Evolutionary conservation across 768 basidiomycete genomes (phyloP), one percentile per base, ranked within the genome.

Genomic region (Mycena vitilis): DNA sequence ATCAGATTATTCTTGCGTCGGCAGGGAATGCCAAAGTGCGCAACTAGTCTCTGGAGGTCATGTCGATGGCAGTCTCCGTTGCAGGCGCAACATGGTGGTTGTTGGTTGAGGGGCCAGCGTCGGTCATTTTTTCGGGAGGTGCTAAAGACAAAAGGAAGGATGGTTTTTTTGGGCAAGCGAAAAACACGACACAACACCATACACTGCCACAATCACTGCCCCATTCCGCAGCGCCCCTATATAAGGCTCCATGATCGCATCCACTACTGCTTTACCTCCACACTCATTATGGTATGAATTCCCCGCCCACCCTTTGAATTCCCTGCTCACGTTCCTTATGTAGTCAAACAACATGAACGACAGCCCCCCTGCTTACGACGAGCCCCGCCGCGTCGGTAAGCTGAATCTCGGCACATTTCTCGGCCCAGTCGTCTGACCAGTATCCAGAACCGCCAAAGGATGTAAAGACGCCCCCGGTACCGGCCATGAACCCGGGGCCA

Each of bases 41-140:
- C 85, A 86, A 92, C 93, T 95, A 95, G 87, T 95, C 93, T 85
- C 85, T 87, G 30, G 93, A 95, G 57, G 93, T 95, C 93, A 95
- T 92, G 71, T 86, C 83, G 45, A 82, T 82, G n/a, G n/a, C 20
- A 30, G 42, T 23, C 37, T 71, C 69, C 37, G 61, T 42, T 18
- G 60, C 30, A 30, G 30, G 56, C 20, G 61, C 49, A 62, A 66
- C 75, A 54, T 72, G 70, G 60, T 76, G 61, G 65, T 71, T 60
- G 45, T 63, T 70, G 38, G 77, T 73, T 12, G 79, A 78, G 40
- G 77, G 75, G 53, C 78, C 76, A 34, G 66, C 75, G 69, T 72
- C 75, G 44, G 73, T 61, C 72, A 77, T 78, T 45, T 63, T 69
- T 61, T 66, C 61, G 30, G 57, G 58, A 48, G 42, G 5, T 30